Base-by-base conservation (phyloP, 1,284 basidiomycete genomes). In the Cryptococcus depauperatus region DNA sequence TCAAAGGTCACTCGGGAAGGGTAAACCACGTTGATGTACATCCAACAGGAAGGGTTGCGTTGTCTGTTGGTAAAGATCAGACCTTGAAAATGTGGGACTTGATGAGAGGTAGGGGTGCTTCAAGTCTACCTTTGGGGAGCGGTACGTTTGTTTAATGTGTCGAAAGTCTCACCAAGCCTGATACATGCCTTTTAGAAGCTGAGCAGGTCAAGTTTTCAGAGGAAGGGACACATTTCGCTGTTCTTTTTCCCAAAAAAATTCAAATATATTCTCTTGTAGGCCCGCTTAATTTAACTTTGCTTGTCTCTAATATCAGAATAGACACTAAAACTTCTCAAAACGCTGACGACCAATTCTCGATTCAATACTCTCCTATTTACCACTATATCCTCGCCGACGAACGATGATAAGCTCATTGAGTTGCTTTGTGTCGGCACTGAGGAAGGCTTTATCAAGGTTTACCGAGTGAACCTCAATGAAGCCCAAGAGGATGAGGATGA, bases 1-100 rank as follows among this genome's bases (percentile, higher is more conserved):
- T 98, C 48, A 90, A 87, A 57, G 93, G 93, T 0, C 93, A 98
- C 72, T 90, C 89, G 50, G 92, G 87, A 1, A 79, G 84, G 22
- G 82, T 98, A 52, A 96, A 96, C 69, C 79, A 79, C 40, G 80
- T 95, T 30, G 84, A 87, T 10, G 82, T 95, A 0, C 93, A 98
- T 64, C 91, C 91, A 0, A 85, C 86, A 0, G 88, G 90, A 3
- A 85, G 95, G 58, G 79, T 96, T 14, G 92, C 85, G 0, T 70
- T 98, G 25, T 87, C 82, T 52, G 90, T 96, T 0, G 93, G 93
- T 10, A 84, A 84, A 58, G 93, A 98, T 64, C 76, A 80, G 51
- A 89, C 86, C 7, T 66, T 97, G 48, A 79, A 91, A 41, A 93
- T 97, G 90, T 98, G 93, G 93, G 93, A 98, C 74, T 74, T 98